Conservation (phyloP, 768 basidiomycete species). For the Suillus lakei region DNA sequence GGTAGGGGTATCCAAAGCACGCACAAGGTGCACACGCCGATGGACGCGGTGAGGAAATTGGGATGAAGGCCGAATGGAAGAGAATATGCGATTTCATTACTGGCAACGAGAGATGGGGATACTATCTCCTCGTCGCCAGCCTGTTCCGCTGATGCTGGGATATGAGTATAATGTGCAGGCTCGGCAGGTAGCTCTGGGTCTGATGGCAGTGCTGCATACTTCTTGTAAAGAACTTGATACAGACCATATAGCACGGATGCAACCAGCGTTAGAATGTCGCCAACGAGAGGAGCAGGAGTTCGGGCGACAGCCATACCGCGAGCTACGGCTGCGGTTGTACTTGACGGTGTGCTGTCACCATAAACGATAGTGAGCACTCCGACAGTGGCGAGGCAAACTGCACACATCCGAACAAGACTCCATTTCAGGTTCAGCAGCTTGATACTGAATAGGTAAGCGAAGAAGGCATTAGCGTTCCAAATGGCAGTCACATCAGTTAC, state of each 20-base stretch:
- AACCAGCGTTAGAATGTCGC: conserved; percentile 73
- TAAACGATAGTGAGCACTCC: conserved; percentile 87
- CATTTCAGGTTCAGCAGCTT: conserved; percentile 65
- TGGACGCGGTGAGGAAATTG: conserved; percentile 77
- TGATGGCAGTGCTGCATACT: conserved; percentile 71
- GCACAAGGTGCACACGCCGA: conserved; percentile 79
- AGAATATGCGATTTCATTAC: conserved; percentile 48
- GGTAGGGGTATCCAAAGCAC: conserved; percentile 83
- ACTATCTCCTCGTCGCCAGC: conserved; percentile 22
- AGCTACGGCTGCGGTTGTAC: conserved; percentile 3
- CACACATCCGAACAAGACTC: conserved; percentile 65
- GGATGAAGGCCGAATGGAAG: conserved; percentile 87
- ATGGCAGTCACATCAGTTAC: conserved; percentile 86
- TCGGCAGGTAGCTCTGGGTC: conserved; percentile 57
- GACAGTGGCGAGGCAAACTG: conserved; percentile 79
- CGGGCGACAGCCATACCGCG: not conserved
- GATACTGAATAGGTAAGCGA: conserved; percentile 87
- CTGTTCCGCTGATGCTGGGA: conserved; percentile 45
- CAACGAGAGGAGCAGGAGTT: conserved; percentile 61
- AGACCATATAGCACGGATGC: conserved; percentile 76
- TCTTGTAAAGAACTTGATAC: conserved; percentile 88
- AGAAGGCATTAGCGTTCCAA: conserved; percentile 92
- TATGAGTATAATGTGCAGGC: conserved; percentile 45
- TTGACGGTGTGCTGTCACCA: conserved; percentile 55
- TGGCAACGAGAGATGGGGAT: conserved; percentile 15